These are phyloP conservation scores for Agaricales sp. DNA, from an alignment of 1,284 basidiomycete species.

Conservation along the genomic window DNA sequence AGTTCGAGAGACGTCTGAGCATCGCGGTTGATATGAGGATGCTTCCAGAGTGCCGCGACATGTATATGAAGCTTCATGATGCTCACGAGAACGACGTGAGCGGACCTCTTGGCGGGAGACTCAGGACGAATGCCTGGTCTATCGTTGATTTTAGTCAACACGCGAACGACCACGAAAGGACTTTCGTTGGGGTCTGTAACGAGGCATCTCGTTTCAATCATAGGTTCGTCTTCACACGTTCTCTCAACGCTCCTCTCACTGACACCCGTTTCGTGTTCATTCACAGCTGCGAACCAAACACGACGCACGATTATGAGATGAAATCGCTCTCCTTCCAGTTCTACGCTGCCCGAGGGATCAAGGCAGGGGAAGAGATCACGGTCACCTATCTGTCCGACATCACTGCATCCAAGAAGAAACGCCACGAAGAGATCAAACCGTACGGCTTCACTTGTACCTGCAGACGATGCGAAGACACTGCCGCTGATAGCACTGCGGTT, in stretches of 20 bases:
- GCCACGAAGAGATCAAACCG: background rate
- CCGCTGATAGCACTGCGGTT: too few species aligned
- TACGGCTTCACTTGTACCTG: background rate
- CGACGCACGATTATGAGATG: background rate
- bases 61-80: too few species aligned
- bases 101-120: too few species aligned
- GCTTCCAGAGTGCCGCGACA: too few species aligned
- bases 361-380: background rate
- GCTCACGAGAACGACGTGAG: too few species aligned
- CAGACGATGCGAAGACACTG: background rate
- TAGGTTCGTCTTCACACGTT: background rate
- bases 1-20: background rate
- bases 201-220: background rate
- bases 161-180: background rate
- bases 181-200: too few species aligned
- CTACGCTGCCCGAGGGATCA: background rate
- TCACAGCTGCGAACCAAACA: background rate
- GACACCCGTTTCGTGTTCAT: background rate
- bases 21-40: background rate
- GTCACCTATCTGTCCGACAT: background rate
- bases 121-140: background rate
- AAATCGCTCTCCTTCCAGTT: background rate
- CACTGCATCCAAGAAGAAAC: background rate
- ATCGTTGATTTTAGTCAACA: background rate
- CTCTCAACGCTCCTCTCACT: background rate